A percentile compares a stretch with the other conserved stretches of the same genome.
Conservation (phyloP, 176 grass and related monocot genomes). For the Carex scoparia region DNA sequence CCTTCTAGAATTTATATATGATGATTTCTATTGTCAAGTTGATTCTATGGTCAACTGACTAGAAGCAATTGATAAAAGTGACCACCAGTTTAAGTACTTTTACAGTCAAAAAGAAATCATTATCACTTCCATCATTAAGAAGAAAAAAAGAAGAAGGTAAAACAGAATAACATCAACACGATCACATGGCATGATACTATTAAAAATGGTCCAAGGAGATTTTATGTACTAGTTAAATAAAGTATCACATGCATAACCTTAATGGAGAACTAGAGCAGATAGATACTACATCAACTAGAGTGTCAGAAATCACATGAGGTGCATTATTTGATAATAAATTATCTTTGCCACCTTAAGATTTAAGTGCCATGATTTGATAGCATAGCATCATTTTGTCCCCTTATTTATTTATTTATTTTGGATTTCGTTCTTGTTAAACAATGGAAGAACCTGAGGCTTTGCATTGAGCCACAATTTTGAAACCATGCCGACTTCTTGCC, state of each 20-base stretch:
- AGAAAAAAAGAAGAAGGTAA: background rate
- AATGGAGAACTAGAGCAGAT: background rate
- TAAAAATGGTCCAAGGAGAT: slow-evolving; percentile 20
- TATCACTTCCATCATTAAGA: background rate
- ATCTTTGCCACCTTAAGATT: slow-evolving; percentile 18
- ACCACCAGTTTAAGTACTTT: background rate
- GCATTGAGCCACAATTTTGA: slow-evolving; percentile 9
- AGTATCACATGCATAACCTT: slow-evolving; percentile 27
- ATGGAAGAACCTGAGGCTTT: background rate
- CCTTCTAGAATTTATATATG: background rate
- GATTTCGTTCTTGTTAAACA: slow-evolving; percentile 1
- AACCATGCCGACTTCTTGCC: background rate
- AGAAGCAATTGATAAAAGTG: background rate
- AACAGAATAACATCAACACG: background rate
- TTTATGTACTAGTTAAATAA: slow-evolving; percentile 23
- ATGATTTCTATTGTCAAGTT: background rate
- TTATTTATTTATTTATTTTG: background rate
- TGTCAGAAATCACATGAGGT: slow-evolving; percentile 27
- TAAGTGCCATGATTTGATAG: slow-evolving; percentile 23
- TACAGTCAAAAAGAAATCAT: background rate
- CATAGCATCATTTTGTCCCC: slow-evolving; percentile 11
- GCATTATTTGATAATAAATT: slow-evolving; percentile 23
- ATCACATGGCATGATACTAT: slow-evolving; percentile 23
- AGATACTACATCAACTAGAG: slow-evolving; percentile 20
- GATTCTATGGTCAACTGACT: background rate